Base-by-base conservation (phyloP, 345 rosid genomes). In the Corchorus olitorius region DNA sequence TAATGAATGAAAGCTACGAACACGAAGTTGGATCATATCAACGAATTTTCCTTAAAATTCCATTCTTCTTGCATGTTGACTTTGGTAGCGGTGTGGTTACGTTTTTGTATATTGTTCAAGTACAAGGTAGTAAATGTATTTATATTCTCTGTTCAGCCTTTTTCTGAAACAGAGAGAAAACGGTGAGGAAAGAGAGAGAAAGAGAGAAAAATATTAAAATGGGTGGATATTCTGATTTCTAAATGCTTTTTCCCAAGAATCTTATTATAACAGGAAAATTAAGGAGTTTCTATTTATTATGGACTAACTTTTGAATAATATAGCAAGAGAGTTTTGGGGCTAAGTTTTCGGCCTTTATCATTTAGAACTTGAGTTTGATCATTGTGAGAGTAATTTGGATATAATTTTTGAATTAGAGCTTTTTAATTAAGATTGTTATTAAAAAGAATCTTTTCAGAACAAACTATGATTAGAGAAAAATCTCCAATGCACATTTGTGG, bases 61-160 rank as follows among this genome's bases (percentile, higher is more conserved):
- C 15, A 33, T 62, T 74, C 60, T 3, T 8, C 52, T 45, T 17
- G 60, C 60, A 34, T 50, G 73, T 52, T 52, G 73, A 50, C 10
- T 37, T 33, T n/a, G 33, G 59, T 53, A 61, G 41, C 19, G 52
- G 49, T 33, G 60, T 71, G 65, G 59, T 76, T 50, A 43, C 63
- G 48, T 56, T 77, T 16, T 33, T 49, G 22, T 64, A 12, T n/a
- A 37, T 12, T 16, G 14, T 41, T 64, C 2, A 58, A 58, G 69
- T 22, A 59, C 63, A 10, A 59, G 39, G 39, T 12, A 16, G 60
- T 17, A 69, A 69, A 12, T 12, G 7, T 9, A 16, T 34, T 8
- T 50, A 16, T 22, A 6, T 27, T 33, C 73, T 50, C n/a, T 46
- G 45, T 3, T 69, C 16, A 34, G 27, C 43, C 3, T 50, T 68